Evolutionary conservation across 805 yeast genomes (phyloP).

Genomic region (Crinitomyces ghanaensis): DNA sequence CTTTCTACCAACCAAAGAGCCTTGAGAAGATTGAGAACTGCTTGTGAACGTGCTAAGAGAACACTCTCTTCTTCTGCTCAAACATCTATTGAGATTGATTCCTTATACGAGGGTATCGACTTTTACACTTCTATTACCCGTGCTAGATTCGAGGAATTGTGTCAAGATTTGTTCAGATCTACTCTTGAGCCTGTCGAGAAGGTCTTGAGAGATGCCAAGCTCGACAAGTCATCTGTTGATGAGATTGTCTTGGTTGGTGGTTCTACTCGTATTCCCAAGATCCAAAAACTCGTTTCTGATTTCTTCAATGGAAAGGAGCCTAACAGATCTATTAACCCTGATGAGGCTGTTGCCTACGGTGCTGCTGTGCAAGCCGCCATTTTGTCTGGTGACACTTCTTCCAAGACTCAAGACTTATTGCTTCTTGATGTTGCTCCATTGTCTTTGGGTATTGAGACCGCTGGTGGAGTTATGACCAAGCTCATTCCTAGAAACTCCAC

Average conservation of each 20-base stretch:
- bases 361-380: constrained; percentile 98
- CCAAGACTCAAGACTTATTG: constrained; percentile 91
- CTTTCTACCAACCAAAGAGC: constrained; percentile 90
- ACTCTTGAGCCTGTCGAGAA: constrained; percentile 92
- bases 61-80: constrained; percentile 93
- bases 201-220: constrained; percentile 81
- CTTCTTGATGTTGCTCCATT: constrained; percentile 96
- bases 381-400: constrained; percentile 89
- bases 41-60: constrained; percentile 99
- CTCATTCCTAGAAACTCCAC: constrained; percentile 97
- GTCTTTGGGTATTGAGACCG: constrained; percentile 95
- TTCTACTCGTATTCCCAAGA: constrained; percentile 96
- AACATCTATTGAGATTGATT: constrained; percentile 90
- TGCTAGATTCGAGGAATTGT: constrained; percentile 94
- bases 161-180: constrained; percentile 88
- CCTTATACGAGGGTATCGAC: constrained; percentile 88
- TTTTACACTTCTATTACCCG: constrained; percentile 94
- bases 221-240: constrained; percentile 80
- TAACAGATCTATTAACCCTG: constrained; percentile 93
- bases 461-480: constrained; percentile 99
- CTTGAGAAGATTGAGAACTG: constrained; percentile 95
- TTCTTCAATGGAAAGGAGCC: constrained; percentile 97
- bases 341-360: constrained; percentile 99
- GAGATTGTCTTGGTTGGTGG: constrained; percentile 96
- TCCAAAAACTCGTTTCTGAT: constrained; percentile 90